Evolutionary conservation across 768 basidiomycete species (phyloP).

Genomic region (Termitomyces sp.): DNA sequence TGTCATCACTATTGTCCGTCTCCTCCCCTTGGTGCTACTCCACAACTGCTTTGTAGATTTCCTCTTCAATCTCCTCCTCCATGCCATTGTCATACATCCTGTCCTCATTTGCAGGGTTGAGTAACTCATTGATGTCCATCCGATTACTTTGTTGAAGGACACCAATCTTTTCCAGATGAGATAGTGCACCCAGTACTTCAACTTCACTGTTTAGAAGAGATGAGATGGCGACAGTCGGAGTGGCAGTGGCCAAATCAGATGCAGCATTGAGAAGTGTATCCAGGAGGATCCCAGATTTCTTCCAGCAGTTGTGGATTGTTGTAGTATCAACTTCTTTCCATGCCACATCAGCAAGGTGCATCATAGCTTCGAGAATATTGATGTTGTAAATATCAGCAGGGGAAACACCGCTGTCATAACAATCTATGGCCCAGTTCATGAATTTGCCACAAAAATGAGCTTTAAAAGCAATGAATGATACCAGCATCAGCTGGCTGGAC

Average conservation of each 20-base stretch:
- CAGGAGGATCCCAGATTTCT: no score
- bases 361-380: conserved; percentile 29
- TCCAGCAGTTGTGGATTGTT: no score
- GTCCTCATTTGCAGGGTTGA: conserved; percentile 1
- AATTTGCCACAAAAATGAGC: no score
- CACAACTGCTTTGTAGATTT: conserved; percentile 2
- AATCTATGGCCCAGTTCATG: conserved; percentile 23
- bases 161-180: conserved; percentile 1
- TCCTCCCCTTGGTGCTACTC: background rate
- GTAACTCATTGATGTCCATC: conserved; percentile 4
- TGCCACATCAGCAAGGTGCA: no score
- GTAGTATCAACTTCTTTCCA: no score
- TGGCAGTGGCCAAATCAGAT: background rate
- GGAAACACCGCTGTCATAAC: no score
- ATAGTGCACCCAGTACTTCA: background rate
- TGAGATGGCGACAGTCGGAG: conserved; percentile 18
- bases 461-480: no score
- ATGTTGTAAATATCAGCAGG: conserved; percentile 32
- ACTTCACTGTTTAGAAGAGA: conserved; percentile 16
- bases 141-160: conserved; percentile 4
- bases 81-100: background rate
- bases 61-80: conserved; percentile 3
- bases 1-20: conserved; percentile 5
- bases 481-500: no score
- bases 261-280: conserved; percentile 8